Percentiles rank a stretch among this genome's conserved stretches.
phyloP scores from a whole-genome alignment of 1,284 basidiomycete genomes.

The Rhodotorula sp. region DNA sequence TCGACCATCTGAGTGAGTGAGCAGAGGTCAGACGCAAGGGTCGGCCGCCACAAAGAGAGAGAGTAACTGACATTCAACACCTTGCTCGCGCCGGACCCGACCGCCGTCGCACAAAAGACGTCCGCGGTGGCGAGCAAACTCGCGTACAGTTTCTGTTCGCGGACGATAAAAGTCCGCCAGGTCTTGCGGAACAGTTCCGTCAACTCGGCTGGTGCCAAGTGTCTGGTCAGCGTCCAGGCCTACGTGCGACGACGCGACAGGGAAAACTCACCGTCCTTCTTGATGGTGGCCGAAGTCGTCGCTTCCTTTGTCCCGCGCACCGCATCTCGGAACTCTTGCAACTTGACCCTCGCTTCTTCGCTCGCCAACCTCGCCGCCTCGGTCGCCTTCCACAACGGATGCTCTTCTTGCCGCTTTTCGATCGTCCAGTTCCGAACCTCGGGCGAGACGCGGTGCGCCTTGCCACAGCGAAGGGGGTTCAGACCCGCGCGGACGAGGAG shows the following conservation, averaged over 20 bases:
- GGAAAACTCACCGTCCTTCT: conserved; percentile 10
- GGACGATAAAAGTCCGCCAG: conserved; percentile 43
- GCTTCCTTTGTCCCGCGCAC: neutral
- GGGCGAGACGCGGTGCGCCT: conserved; percentile 60
- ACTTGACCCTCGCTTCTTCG: conserved; percentile 34
- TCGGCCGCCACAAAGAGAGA: conserved; percentile 31
- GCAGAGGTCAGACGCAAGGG: neutral
- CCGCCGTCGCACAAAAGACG: conserved; percentile 50
- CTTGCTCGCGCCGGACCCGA: conserved; percentile 37
- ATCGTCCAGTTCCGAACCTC: conserved; percentile 63
- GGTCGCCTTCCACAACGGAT: conserved; percentile 55
- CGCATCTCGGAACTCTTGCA: conserved; percentile 24
- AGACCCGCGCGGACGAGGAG: conserved; percentile 64
- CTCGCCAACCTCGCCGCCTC: conserved; percentile 51
- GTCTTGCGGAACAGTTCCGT: conserved; percentile 41
- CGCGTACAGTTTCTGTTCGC: conserved; percentile 46
- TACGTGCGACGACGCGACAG: neutral
- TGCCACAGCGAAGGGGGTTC: conserved; percentile 73
- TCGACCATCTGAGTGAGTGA: conserved; percentile 63
- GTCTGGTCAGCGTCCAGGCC: too few species aligned
- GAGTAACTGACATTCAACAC: conserved; percentile 31
- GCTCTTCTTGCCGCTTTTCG: conserved; percentile 52
- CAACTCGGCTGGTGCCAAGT: conserved; percentile 29
- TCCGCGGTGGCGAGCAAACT: conserved; percentile 49
- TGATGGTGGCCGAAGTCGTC: neutral